Conservation (phyloP, 2,329 filamentous ascomycete species). For the Trichoderma sp. region DNA sequence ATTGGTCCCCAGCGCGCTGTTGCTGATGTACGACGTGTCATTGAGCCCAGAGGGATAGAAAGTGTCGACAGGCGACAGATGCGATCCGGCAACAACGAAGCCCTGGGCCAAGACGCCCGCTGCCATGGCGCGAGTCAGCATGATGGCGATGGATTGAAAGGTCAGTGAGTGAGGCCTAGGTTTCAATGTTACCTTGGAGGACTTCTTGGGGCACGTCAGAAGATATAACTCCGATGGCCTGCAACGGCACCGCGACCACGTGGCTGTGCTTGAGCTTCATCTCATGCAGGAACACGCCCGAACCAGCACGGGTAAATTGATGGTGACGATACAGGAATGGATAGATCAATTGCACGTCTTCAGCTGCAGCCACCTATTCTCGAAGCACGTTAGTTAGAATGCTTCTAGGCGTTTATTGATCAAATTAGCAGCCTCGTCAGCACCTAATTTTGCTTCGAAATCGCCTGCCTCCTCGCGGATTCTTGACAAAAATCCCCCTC, state of each 20-base stretch:
- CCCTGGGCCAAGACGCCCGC: neutral
- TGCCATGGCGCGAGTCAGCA: neutral
- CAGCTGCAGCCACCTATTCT: neutral
- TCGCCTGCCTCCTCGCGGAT: neutral
- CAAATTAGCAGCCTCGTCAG: neutral
- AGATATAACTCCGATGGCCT: neutral
- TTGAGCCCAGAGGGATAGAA: slow-evolving; percentile 9
- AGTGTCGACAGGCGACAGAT: slow-evolving; percentile 7
- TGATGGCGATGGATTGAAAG: neutral
- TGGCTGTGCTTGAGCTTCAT: slow-evolving; percentile 6
- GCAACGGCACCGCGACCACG: slow-evolving; percentile 1
- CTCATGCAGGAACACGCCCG: neutral
- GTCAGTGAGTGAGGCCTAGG: neutral
- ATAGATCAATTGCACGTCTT: neutral
- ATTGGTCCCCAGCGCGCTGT: slow-evolving; percentile 6
- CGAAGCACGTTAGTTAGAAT: neutral
- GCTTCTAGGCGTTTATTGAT: neutral
- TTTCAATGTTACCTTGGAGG: neutral
- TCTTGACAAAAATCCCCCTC: neutral
- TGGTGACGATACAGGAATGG: neutral
- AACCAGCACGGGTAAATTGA: neutral
- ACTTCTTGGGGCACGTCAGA: neutral
- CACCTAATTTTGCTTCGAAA: neutral
- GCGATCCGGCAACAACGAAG: neutral
- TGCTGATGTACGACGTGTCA: slow-evolving; percentile 11